Evolutionary conservation across 371 early-diverging fungal species (phyloP).

Genomic region (Mucor saturninus): DNA sequence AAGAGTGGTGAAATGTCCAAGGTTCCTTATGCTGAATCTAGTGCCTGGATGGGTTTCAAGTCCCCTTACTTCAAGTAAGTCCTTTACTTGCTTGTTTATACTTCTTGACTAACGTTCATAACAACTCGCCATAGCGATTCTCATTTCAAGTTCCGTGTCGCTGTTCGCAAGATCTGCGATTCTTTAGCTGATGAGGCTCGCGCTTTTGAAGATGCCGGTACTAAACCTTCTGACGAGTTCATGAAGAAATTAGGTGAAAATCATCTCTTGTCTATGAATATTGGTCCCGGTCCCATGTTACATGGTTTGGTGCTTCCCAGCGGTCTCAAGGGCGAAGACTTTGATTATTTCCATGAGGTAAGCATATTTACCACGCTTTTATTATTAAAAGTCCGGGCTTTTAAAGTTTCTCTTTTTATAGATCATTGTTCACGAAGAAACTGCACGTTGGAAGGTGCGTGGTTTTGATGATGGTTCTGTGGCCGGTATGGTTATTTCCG

Average conservation of each 20-base stretch:
- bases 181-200: slow-evolving; percentile 46
- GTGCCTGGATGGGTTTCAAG: slow-evolving; percentile 55
- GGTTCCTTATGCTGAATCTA: slow-evolving; percentile 64
- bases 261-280: slow-evolving; percentile 34
- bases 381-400: not conserved
- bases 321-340: slow-evolving; percentile 60
- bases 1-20: slow-evolving; percentile 48
- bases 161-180: slow-evolving; percentile 45
- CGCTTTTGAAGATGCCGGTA: slow-evolving; percentile 47
- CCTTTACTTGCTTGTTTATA: not conserved
- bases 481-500: slow-evolving; percentile 55
- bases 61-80: slow-evolving; percentile 58
- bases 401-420: slow-evolving; percentile 51
- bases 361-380: slow-evolving; percentile 1
- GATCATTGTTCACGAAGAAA: slow-evolving; percentile 79
- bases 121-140: slow-evolving; percentile 37
- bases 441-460: slow-evolving; percentile 61
- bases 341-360: slow-evolving; percentile 73
- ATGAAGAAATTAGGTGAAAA: slow-evolving; percentile 53
- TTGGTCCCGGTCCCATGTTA: slow-evolving; percentile 48
- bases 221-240: slow-evolving; percentile 52
- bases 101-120: not conserved
- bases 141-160: slow-evolving; percentile 54
- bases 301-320: slow-evolving; percentile 48
- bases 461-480: slow-evolving; percentile 54